phyloP scores from a whole-genome alignment of 192 early-diverging fungal species.

The Entomortierella beljakovae region DNA sequence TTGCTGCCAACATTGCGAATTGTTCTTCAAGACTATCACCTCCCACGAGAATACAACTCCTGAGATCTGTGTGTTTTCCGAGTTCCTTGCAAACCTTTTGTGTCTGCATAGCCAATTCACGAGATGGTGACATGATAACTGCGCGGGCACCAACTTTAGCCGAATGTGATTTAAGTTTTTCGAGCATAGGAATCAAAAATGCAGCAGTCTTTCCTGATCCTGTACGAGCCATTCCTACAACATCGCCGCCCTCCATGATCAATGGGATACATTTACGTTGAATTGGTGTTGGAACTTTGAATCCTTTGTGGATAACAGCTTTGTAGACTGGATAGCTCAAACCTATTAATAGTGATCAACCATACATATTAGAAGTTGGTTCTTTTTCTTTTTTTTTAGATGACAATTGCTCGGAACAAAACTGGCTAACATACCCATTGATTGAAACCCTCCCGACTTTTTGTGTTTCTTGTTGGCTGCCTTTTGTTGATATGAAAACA shows the following conservation, averaged over 20 bases:
- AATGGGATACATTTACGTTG: constrained; percentile 96
- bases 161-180: constrained; percentile 88
- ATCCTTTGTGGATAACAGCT: constrained; percentile 92
- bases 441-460: constrained; percentile 98
- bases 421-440: constrained; percentile 77
- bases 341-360: constrained; percentile 63
- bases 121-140: constrained; percentile 91
- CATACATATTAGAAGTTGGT: too few relatives aligned
- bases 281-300: constrained; percentile 98
- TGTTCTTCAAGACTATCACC: constrained; percentile 98
- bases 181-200: constrained; percentile 93
- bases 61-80: constrained; percentile 92
- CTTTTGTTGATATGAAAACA: constrained; percentile 17
- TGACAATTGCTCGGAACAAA: too few relatives aligned
- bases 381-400: too few relatives aligned
- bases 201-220: constrained; percentile 98
- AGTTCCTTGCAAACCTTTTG: constrained; percentile 94
- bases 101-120: constrained; percentile 97
- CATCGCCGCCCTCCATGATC: constrained; percentile 91
- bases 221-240: constrained; percentile 98
- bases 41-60: constrained; percentile 91
- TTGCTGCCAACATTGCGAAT: constrained; percentile 91
- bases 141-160: constrained; percentile 84
- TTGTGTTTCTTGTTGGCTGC: constrained; percentile 90
- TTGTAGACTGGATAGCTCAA: constrained; percentile 86